A percentile compares a stretch with the other conserved stretches of the same genome.
Evolutionary conservation across 306 rosid genomes (phyloP).

Genomic region (Vigna hirtella): DNA sequence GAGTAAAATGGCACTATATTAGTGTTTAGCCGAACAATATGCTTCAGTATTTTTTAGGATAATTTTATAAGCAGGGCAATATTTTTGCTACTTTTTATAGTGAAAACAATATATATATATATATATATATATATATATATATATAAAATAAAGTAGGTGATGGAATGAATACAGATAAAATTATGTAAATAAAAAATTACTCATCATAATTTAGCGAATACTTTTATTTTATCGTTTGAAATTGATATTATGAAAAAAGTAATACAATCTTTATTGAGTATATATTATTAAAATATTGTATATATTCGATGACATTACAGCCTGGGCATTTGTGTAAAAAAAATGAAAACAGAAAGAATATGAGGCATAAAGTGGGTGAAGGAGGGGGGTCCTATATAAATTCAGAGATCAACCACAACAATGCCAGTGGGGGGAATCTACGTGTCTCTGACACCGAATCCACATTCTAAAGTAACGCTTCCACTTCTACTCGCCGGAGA

Average conservation of each 20-base stretch:
- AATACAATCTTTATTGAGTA: background rate
- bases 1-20: too few species aligned
- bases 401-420: conserved; percentile 1
- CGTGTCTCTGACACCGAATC: conserved; percentile 30
- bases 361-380: conserved; percentile 10
- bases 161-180: background rate
- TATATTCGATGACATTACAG: background rate
- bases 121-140: too few species aligned
- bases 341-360: background rate
- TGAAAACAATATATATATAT: too few species aligned
- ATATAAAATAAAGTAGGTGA: background rate
- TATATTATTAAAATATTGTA: background rate
- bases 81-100: too few species aligned
- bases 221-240: background rate
- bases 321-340: too few species aligned
- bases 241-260: background rate
- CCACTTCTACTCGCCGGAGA: conserved; percentile 6
- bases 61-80: too few species aligned
- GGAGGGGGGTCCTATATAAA: conserved; percentile 26
- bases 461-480: background rate
- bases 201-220: background rate
- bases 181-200: background rate
- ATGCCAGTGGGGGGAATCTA: conserved; percentile 25
- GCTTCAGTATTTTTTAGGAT: too few species aligned
- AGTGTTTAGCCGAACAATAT: too few species aligned